These are phyloP conservation scores for Scutellaria galericulata DNA, from an alignment of 257 asterid species.

Conservation along the genomic window DNA sequence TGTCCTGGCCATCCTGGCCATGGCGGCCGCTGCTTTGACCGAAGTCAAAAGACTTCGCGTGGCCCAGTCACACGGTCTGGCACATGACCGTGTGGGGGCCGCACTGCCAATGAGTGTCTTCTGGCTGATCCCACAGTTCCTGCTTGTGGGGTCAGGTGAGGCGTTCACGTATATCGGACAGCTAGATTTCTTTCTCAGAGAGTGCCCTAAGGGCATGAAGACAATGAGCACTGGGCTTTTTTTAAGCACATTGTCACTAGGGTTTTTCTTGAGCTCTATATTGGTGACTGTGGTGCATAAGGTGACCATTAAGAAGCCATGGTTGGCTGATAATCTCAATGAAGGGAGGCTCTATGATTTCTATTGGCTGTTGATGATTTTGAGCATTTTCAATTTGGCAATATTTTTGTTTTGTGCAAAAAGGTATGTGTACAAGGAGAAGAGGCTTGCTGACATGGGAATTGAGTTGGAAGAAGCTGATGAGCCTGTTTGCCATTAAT, in stretches of 20 bases:
- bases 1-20: constrained; percentile 52
- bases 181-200: constrained; percentile 75
- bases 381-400: constrained; percentile 61
- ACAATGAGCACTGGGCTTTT: constrained; percentile 90
- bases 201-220: constrained; percentile 92
- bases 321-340: constrained; percentile 80
- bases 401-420: constrained; percentile 54
- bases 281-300: constrained; percentile 67
- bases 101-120: constrained; percentile 64
- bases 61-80: constrained; percentile 47
- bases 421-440: constrained; percentile 79
- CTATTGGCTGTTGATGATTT: constrained; percentile 70
- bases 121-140: constrained; percentile 71
- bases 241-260: constrained; percentile 74
- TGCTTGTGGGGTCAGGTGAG: constrained; percentile 74
- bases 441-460: constrained; percentile 74
- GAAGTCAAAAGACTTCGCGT: constrained; percentile 60
- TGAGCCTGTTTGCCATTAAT: constrained; percentile 48
- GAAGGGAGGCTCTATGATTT: constrained; percentile 69
- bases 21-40: constrained; percentile 62
- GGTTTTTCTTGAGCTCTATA: constrained; percentile 65
- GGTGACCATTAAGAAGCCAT: constrained; percentile 55
- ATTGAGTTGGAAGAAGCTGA: constrained; percentile 66
- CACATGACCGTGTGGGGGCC: constrained; percentile 30
- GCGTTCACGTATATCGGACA: constrained; percentile 90